Conservation (phyloP, 2,329 filamentous ascomycete genomes). For the Colletotrichum spaethianum region DNA sequence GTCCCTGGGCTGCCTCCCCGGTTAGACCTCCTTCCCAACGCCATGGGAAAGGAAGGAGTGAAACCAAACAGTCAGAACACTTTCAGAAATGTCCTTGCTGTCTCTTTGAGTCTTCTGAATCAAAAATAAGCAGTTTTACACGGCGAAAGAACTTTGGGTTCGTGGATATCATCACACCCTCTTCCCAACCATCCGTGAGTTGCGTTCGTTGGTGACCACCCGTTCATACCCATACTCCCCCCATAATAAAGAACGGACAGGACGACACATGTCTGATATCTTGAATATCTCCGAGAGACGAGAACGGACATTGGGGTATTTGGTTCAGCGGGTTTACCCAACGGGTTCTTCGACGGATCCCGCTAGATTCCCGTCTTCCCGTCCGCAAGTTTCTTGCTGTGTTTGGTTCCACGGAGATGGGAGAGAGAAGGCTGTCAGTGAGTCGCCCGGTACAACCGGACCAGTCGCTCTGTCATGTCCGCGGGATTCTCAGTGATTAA, state of each 20-base stretch:
- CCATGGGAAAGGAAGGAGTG: conserved; percentile 9
- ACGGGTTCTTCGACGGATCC: conserved; percentile 36
- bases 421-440: not conserved
- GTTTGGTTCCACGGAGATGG: not conserved
- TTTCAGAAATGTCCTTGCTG: not conserved
- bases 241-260: not conserved
- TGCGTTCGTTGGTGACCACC: not conserved
- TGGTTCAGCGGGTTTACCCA: not conserved
- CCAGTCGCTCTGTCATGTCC: not conserved
- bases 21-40: conserved; percentile 28
- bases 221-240: not conserved
- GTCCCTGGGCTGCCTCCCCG: conserved; percentile 31
- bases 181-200: not conserved
- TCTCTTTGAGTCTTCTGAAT: too few relatives aligned
- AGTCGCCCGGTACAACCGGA: too few relatives aligned
- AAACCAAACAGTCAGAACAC: conserved; percentile 6
- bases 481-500: not conserved
- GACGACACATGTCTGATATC: not conserved
- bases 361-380: conserved; percentile 39
- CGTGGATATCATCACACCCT: not conserved
- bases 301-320: not conserved
- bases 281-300: not conserved
- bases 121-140: not conserved
- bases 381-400: not conserved
- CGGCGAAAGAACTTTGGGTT: not conserved